These are phyloP conservation scores for Stachybotrys elegans DNA, from an alignment of 2,329 filamentous ascomycete species.

Conservation along the genomic window DNA sequence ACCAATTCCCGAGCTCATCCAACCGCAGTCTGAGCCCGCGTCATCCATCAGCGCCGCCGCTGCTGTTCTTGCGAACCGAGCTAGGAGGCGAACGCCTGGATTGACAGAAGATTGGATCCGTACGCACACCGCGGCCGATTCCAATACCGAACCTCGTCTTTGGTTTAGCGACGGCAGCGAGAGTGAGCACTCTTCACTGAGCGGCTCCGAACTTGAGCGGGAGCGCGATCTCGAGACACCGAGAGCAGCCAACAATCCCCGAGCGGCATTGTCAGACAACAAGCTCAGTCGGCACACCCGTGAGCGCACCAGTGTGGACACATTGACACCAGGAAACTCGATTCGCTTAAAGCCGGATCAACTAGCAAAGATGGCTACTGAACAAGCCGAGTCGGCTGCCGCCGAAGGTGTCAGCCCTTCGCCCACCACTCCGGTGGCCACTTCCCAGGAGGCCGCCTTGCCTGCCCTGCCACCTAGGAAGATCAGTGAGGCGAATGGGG, in stretches of 20 bases:
- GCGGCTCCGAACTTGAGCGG: constrained; percentile 55
- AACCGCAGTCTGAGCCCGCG: constrained; percentile 21
- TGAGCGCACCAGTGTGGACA: constrained; percentile 51
- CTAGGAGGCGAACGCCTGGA: constrained; percentile 52
- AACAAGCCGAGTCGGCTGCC: constrained; percentile 20
- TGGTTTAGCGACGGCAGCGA: constrained; percentile 74
- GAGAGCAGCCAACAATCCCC: constrained; percentile 27
- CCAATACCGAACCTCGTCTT: constrained; percentile 65
- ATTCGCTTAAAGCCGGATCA: constrained; percentile 20
- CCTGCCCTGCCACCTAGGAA: constrained; percentile 13
- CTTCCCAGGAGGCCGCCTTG: constrained; percentile 8
- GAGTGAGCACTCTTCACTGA: constrained; percentile 72
- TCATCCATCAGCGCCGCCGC: constrained; percentile 47
- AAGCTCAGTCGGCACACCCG: constrained; percentile 33
- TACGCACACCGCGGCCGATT: constrained; percentile 70
- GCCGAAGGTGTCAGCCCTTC: constrained; percentile 20
- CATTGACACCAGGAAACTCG: constrained; percentile 35
- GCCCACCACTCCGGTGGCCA: constrained; percentile 18
- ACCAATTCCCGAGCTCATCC: constrained; percentile 42
- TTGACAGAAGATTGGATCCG: constrained; percentile 84
- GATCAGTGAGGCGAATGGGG: too few relatives aligned
- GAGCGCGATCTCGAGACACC: constrained; percentile 44
- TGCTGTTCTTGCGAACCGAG: constrained; percentile 59
- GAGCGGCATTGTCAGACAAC: constrained; percentile 15
- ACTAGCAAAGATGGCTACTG: constrained; percentile 26